phyloP scores from a whole-genome alignment of 2,329 filamentous ascomycete genomes.

The Cladophialophora yegresii region DNA sequence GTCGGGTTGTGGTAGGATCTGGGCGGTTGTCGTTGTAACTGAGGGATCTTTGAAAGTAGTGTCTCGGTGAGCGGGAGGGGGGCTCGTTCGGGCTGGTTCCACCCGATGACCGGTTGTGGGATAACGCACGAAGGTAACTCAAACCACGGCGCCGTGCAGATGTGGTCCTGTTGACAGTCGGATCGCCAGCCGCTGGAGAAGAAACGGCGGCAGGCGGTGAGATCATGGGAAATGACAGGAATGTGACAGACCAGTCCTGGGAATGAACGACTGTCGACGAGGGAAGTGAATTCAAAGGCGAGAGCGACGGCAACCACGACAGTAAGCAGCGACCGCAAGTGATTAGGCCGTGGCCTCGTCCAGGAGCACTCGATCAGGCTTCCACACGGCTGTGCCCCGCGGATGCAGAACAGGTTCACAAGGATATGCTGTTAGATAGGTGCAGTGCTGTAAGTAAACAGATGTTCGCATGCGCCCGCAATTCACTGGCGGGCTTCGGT shows the following conservation, averaged over 20 bases:
- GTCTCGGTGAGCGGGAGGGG: constrained; percentile 33
- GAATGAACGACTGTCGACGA: background rate
- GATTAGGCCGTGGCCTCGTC: background rate
- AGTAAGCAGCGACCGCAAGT: constrained; percentile 1
- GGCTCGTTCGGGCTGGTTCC: constrained; percentile 30
- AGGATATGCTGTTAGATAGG: background rate
- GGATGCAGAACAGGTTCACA: background rate
- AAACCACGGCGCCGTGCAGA: constrained; percentile 33
- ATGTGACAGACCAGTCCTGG: background rate
- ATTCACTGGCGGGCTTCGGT: constrained; percentile 1
- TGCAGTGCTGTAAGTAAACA: background rate
- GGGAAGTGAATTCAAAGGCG: constrained; percentile 1
- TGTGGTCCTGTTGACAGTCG: constrained; percentile 27
- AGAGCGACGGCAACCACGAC: constrained; percentile 11
- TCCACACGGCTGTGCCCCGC: background rate
- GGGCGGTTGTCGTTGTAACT: constrained; percentile 32
- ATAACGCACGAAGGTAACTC: constrained; percentile 36
- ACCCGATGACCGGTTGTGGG: constrained; percentile 33
- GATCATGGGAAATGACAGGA: constrained; percentile 32
- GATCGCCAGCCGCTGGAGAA: constrained; percentile 30
- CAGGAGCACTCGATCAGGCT: background rate
- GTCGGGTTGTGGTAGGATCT: constrained; percentile 20
- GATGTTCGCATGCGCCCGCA: background rate
- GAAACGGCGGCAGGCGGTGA: constrained; percentile 32
- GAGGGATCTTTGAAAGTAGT: constrained; percentile 34